Evolutionary conservation across 2,329 filamentous ascomycete genomes (phyloP).

Genomic region (Colletotrichum karsti): DNA sequence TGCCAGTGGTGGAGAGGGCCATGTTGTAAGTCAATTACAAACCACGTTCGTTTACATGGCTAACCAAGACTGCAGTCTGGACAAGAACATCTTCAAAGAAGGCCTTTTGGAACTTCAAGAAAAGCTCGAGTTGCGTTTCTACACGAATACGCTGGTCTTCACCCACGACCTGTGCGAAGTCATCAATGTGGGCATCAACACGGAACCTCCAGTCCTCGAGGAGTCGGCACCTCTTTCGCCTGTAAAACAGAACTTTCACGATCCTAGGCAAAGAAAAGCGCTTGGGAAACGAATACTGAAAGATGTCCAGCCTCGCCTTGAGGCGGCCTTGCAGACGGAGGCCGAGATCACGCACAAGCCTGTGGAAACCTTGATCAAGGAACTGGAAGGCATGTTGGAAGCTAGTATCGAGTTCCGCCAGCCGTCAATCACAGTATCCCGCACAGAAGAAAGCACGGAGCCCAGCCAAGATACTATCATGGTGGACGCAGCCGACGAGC

Average conservation of each 20-base stretch:
- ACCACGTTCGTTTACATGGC: slow-evolving; percentile 34
- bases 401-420: slow-evolving; percentile 67
- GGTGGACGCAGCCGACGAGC: slow-evolving; percentile 50
- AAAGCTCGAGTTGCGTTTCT: slow-evolving; percentile 63
- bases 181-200: slow-evolving; percentile 62
- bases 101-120: slow-evolving; percentile 59
- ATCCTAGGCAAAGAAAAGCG: slow-evolving; percentile 83
- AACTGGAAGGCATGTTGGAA: slow-evolving; percentile 79
- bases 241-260: slow-evolving; percentile 62
- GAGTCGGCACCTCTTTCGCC: slow-evolving; percentile 50
- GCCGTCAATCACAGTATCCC: slow-evolving; percentile 42
- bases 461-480: slow-evolving; percentile 58
- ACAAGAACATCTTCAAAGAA: slow-evolving; percentile 67
- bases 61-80: slow-evolving; percentile 62
- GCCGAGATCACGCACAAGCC: slow-evolving; percentile 79
- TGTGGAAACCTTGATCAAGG: slow-evolving; percentile 74
- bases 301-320: slow-evolving; percentile 79
- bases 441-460: slow-evolving; percentile 48
- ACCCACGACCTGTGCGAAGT: slow-evolving; percentile 63
- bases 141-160: slow-evolving; percentile 66
- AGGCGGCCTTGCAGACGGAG: slow-evolving; percentile 81
- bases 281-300: slow-evolving; percentile 92
- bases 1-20: slow-evolving; percentile 82
- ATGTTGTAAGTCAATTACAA: slow-evolving; percentile 70
- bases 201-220: slow-evolving; percentile 40